A percentile compares a stretch with the other conserved stretches of the same genome.
phyloP scores from a whole-genome alignment of 257 asterid species.

The Solanum appendiculatum region DNA sequence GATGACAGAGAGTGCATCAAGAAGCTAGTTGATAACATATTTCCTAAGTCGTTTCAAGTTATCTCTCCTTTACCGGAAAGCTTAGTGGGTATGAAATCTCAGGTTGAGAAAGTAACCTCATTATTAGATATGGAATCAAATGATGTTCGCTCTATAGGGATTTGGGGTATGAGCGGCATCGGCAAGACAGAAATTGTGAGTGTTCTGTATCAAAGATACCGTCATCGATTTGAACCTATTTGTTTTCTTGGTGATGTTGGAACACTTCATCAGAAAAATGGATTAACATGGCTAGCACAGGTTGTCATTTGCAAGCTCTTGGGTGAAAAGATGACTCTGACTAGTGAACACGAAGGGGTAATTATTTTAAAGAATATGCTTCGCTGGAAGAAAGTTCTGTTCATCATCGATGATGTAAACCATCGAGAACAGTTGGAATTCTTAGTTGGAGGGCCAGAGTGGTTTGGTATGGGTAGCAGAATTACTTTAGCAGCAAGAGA shows the following conservation, averaged over 20 bases:
- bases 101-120: too few relatives aligned
- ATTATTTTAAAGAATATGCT: not conserved
- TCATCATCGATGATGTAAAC: not conserved
- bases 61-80: too few relatives aligned
- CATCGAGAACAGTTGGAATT: not conserved
- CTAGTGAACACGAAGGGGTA: not conserved
- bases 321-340: not conserved
- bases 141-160: too few relatives aligned
- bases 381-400: not conserved
- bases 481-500: not conserved
- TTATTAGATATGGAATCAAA: too few relatives aligned
- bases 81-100: too few relatives aligned
- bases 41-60: too few relatives aligned
- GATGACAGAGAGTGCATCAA: too few relatives aligned
- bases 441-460: not conserved
- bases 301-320: not conserved
- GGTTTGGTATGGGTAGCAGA: slow-evolving; percentile 3
- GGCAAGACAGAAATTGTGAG: too few relatives aligned
- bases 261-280: not conserved
- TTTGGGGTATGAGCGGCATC: too few relatives aligned
- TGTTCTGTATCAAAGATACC: too few relatives aligned
- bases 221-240: not conserved
- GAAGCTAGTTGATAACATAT: too few relatives aligned
- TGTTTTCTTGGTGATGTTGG: not conserved
- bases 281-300: not conserved